A percentile compares a stretch with the other conserved stretches of the same genome.
These are phyloP conservation scores for Anthracocystis walkeri DNA, from an alignment of 1,284 basidiomycete genomes.

Conservation along the genomic window DNA sequence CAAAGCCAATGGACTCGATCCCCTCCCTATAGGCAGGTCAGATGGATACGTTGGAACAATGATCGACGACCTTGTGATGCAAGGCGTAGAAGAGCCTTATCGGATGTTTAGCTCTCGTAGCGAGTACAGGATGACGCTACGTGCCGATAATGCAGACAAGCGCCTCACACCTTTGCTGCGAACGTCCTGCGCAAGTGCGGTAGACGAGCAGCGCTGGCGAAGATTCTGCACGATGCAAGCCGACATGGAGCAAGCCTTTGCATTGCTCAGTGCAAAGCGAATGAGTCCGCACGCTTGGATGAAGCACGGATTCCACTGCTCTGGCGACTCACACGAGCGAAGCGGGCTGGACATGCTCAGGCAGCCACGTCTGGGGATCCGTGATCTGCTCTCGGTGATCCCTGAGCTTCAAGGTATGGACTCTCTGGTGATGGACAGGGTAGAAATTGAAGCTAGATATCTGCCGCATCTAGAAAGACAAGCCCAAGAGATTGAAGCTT, in stretches of 20 bases:
- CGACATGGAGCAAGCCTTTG: slow-evolving; percentile 74
- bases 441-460: slow-evolving; percentile 51
- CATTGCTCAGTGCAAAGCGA: slow-evolving; percentile 72
- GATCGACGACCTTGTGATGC: slow-evolving; percentile 87
- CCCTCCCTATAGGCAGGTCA: slow-evolving; percentile 80
- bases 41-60: slow-evolving; percentile 88
- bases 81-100: slow-evolving; percentile 89
- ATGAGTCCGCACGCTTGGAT: slow-evolving; percentile 69
- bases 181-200: slow-evolving; percentile 75
- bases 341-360: slow-evolving; percentile 81
- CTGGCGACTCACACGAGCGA: slow-evolving; percentile 63
- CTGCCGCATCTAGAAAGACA: slow-evolving; percentile 77
- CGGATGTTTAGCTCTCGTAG: slow-evolving; percentile 92
- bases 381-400: slow-evolving; percentile 73
- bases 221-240: slow-evolving; percentile 73
- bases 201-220: slow-evolving; percentile 78
- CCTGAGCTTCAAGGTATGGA: slow-evolving; percentile 75
- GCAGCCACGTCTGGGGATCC: slow-evolving; percentile 75
- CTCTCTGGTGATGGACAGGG: slow-evolving; percentile 15
- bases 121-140: slow-evolving; percentile 86
- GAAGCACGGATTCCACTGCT: slow-evolving; percentile 63
- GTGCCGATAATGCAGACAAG: slow-evolving; percentile 87
- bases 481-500: slow-evolving; percentile 80
- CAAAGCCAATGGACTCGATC: slow-evolving; percentile 74
- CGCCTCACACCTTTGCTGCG: slow-evolving; percentile 75